These are phyloP conservation scores for Sugiyamaella grinbergsii DNA, from an alignment of 1,139 yeast genomes.

Conservation along the genomic window DNA sequence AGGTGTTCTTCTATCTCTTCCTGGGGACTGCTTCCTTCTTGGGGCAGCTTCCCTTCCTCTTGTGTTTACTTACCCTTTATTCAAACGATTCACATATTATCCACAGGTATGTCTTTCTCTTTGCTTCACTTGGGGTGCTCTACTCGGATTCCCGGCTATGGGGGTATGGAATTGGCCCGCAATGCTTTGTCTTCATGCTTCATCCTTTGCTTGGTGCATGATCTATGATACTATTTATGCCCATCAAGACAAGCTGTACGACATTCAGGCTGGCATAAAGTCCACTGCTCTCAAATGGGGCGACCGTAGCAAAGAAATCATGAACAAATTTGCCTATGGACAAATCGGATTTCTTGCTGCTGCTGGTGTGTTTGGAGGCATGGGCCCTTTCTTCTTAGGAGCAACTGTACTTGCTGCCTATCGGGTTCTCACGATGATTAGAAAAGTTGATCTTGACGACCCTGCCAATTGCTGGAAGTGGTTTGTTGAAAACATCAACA, in stretches of 20 bases:
- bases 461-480: slow-evolving; percentile 82
- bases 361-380: slow-evolving; percentile 80
- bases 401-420: slow-evolving; percentile 69
- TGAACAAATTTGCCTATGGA: slow-evolving; percentile 61
- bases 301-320: slow-evolving; percentile 65
- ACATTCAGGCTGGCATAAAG: slow-evolving; percentile 84
- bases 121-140: slow-evolving; percentile 94
- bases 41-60: slow-evolving; percentile 82
- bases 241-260: slow-evolving; percentile 92
- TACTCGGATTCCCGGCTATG: slow-evolving; percentile 94
- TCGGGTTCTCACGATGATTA: slow-evolving; percentile 67
- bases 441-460: slow-evolving; percentile 70
- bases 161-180: slow-evolving; percentile 73
- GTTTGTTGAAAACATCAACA: slow-evolving; percentile 73
- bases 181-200: slow-evolving; percentile 73
- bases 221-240: slow-evolving; percentile 95
- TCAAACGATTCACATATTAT: slow-evolving; percentile 90
- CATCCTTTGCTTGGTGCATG: slow-evolving; percentile 92
- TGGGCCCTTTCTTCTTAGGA: slow-evolving; percentile 80
- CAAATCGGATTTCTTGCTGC: slow-evolving; percentile 65
- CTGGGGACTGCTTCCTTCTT: slow-evolving; percentile 75
- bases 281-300: slow-evolving; percentile 97
- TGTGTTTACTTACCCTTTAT: slow-evolving; percentile 85
- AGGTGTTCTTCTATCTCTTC: slow-evolving; percentile 69
- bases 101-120: slow-evolving; percentile 84